Conservation (phyloP, 768 basidiomycete genomes). For the Kwoniella dejecticola region DNA sequence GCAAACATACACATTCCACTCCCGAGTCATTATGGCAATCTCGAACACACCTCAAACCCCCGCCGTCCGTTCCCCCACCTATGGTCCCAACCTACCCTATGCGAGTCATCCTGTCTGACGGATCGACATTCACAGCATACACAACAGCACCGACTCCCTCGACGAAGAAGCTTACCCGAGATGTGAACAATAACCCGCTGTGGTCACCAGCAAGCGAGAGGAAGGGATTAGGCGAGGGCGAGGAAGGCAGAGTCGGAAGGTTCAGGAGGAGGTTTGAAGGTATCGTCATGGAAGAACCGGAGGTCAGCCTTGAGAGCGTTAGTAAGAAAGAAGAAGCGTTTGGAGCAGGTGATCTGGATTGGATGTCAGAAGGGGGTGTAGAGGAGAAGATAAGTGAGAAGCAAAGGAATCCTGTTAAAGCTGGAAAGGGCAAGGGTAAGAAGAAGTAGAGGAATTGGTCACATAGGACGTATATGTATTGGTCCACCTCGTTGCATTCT, state of each 20-base stretch:
- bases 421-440: conserved; percentile 23
- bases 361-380: conserved; percentile 54
- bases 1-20: conserved; percentile 18
- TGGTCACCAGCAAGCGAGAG: conserved; percentile 69
- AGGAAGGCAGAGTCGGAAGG: conserved; percentile 74
- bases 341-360: conserved; percentile 42
- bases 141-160: conserved; percentile 81
- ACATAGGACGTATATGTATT: not conserved
- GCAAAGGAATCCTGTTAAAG: conserved; percentile 27
- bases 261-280: conserved; percentile 74
- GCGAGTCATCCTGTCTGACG: conserved; percentile 80
- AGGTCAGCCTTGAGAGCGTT: conserved; percentile 1
- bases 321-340: conserved; percentile 14
- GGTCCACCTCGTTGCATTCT: no score
- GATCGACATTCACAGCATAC: conserved; percentile 82
- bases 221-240: conserved; percentile 65
- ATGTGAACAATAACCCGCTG: conserved; percentile 83
- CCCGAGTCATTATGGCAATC: conserved; percentile 64
- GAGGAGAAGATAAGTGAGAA: conserved; percentile 49
- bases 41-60: conserved; percentile 65
- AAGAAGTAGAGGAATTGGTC: conserved; percentile 40
- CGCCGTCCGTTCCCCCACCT: conserved; percentile 73
- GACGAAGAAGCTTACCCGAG: conserved; percentile 72
- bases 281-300: conserved; percentile 3
- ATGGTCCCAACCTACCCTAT: conserved; percentile 84